Evolutionary conservation across 768 basidiomycete genomes (phyloP).

Genomic region (Russula dissimulans): DNA sequence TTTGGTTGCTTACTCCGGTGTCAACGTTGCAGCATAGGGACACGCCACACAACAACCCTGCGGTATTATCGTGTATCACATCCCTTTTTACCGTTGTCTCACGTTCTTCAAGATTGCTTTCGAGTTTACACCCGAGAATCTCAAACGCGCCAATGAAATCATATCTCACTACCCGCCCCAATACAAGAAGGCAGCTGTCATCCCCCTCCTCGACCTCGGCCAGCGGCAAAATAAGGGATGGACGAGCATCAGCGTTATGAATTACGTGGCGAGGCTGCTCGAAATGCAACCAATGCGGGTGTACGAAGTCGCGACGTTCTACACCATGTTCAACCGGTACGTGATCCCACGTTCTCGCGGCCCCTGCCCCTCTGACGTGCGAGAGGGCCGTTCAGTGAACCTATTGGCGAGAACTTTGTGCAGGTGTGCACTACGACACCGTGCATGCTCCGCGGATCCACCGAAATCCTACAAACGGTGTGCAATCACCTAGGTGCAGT

Average conservation of each 20-base stretch:
- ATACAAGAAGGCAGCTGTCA: constrained; percentile 98
- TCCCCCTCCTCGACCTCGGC: constrained; percentile 91
- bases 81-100: not conserved
- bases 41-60: constrained; percentile 89
- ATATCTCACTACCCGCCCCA: constrained; percentile 91
- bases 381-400: constrained; percentile 48
- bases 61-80: constrained; percentile 35
- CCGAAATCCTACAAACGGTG: constrained; percentile 79
- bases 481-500: constrained; percentile 76
- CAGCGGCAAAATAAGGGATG: constrained; percentile 98
- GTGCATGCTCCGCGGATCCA: constrained; percentile 91
- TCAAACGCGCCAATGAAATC: constrained; percentile 80
- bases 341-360: constrained; percentile 16
- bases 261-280: constrained; percentile 88
- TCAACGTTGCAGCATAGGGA: constrained; percentile 70
- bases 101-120: constrained; percentile 66
- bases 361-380: not conserved
- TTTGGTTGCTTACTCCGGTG: constrained; percentile 17
- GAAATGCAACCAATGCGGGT: constrained; percentile 98
- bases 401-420: constrained; percentile 88
- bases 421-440: constrained; percentile 99
- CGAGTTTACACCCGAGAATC: constrained; percentile 71
- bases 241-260: constrained; percentile 99
- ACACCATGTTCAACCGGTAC: constrained; percentile 99
- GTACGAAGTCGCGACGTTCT: constrained; percentile 98